Conservation (phyloP, 495 filamentous ascomycete genomes). For the Pseudoneurospora amorphoporcata region DNA sequence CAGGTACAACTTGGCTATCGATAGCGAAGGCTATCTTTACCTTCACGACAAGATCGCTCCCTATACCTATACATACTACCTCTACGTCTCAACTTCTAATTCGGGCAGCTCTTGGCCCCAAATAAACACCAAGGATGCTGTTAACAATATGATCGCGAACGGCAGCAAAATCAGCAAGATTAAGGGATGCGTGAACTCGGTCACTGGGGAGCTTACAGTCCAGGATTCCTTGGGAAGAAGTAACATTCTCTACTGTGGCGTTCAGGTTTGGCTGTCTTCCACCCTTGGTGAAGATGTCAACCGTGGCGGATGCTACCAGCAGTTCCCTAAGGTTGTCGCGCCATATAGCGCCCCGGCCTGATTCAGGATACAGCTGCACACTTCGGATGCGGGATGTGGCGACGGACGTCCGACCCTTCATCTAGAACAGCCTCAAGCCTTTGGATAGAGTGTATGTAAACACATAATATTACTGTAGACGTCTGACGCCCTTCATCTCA, state of each 20-base stretch:
- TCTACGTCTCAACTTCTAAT: conserved; percentile 2
- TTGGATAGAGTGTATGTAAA: background rate
- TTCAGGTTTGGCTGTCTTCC: conserved; percentile 3
- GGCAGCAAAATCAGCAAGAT: background rate
- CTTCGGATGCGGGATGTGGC: background rate
- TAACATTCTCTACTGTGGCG: conserved; percentile 1
- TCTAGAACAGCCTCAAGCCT: background rate
- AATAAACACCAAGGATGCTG: background rate
- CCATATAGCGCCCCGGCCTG: background rate
- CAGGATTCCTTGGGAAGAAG: background rate
- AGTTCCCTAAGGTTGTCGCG: background rate
- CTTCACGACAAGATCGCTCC: conserved; percentile 3
- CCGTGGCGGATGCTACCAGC: background rate
- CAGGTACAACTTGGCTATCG: conserved; percentile 3
- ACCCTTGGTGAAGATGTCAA: conserved; percentile 1
- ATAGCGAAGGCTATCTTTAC: conserved; percentile 1
- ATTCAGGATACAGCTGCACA: background rate
- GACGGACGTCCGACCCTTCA: background rate
- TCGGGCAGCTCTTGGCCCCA: background rate
- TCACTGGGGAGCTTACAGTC: conserved; percentile 4
- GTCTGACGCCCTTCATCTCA: background rate
- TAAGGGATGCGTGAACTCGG: conserved; percentile 4
- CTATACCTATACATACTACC: conserved; percentile 4
- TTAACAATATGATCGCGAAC: background rate
- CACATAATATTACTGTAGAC: background rate